Conservation (phyloP, 805 yeast genomes). For the Kazachstania psychrophila region DNA sequence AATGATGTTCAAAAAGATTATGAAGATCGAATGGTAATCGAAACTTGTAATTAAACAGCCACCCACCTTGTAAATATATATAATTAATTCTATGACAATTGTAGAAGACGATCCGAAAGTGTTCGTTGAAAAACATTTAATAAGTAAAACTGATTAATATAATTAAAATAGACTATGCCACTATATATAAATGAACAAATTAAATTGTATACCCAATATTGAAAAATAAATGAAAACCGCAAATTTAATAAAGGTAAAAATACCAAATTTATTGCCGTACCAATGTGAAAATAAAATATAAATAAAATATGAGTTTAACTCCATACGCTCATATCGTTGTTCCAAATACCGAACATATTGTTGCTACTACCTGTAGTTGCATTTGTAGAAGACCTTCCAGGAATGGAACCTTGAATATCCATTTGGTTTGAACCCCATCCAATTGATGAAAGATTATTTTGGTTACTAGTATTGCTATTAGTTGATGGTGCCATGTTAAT, state of each 20-base stretch:
- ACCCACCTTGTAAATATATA: too few relatives aligned
- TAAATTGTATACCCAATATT: too few relatives aligned
- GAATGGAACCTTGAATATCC: slow-evolving; percentile 3
- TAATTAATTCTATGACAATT: too few relatives aligned
- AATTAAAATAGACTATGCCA: too few relatives aligned
- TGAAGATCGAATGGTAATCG: slow-evolving; percentile 13
- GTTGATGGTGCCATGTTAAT: too few relatives aligned
- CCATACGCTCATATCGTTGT: slow-evolving; percentile 34
- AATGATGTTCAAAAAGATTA: slow-evolving; percentile 24
- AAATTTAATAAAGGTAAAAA: too few relatives aligned
- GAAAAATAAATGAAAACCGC: too few relatives aligned
- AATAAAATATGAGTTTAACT: slow-evolving; percentile 15
- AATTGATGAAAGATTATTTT: not conserved
- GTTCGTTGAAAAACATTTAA: too few relatives aligned
- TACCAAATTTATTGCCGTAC: not conserved
- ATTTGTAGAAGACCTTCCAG: slow-evolving; percentile 1
- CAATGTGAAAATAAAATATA: not conserved
- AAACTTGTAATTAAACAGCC: not conserved
- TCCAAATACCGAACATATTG: slow-evolving; percentile 8
- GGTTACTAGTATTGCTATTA: too few relatives aligned
- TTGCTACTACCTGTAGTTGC: slow-evolving; percentile 1
- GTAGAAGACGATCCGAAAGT: too few relatives aligned
- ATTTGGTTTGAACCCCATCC: slow-evolving; percentile 19
- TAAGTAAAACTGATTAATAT: too few relatives aligned
- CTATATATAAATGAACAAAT: too few relatives aligned